Evolutionary conservation across 495 filamentous ascomycete genomes (phyloP).

Genomic region (Penicillium chermesinum): DNA sequence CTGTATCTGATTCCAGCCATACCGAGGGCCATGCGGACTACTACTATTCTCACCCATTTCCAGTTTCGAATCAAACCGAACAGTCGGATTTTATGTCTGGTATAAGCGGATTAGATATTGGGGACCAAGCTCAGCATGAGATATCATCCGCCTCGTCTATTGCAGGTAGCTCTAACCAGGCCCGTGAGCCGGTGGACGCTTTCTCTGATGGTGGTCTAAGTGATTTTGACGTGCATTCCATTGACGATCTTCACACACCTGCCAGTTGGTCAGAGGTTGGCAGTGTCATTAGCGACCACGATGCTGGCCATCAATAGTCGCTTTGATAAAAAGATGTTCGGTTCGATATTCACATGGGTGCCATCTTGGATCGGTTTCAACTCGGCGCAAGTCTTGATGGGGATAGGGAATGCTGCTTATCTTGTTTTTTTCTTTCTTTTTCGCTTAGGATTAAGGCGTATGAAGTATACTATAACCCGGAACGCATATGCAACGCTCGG

Average conservation of each 20-base stretch:
- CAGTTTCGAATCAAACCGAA: slow-evolving; percentile 26
- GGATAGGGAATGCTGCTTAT: background rate
- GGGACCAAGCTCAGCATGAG: slow-evolving; percentile 16
- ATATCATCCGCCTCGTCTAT: slow-evolving; percentile 35
- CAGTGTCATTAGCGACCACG: slow-evolving; percentile 59
- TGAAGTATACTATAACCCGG: background rate
- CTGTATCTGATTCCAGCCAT: slow-evolving; percentile 27
- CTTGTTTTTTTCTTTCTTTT: no score
- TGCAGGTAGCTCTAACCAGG: slow-evolving; percentile 33
- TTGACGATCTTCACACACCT: slow-evolving; percentile 56
- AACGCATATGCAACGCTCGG: background rate
- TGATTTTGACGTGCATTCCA: slow-evolving; percentile 44
- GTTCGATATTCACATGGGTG: background rate
- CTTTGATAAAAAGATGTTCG: background rate
- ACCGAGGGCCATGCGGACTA: slow-evolving; percentile 26
- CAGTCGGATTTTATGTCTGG: slow-evolving; percentile 13
- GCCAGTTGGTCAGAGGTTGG: slow-evolving; percentile 76
- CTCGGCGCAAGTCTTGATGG: slow-evolving; percentile 4
- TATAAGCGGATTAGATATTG: slow-evolving; percentile 8
- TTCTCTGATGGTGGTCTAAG: slow-evolving; percentile 59
- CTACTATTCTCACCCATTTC: slow-evolving; percentile 34
- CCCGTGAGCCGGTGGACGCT: slow-evolving; percentile 23
- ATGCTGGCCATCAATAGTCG: slow-evolving; percentile 31
- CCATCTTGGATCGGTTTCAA: background rate
- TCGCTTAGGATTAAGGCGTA: background rate